These are phyloP conservation scores for Neurospora sp. DNA, from an alignment of 495 filamentous ascomycete species.

Conservation along the genomic window DNA sequence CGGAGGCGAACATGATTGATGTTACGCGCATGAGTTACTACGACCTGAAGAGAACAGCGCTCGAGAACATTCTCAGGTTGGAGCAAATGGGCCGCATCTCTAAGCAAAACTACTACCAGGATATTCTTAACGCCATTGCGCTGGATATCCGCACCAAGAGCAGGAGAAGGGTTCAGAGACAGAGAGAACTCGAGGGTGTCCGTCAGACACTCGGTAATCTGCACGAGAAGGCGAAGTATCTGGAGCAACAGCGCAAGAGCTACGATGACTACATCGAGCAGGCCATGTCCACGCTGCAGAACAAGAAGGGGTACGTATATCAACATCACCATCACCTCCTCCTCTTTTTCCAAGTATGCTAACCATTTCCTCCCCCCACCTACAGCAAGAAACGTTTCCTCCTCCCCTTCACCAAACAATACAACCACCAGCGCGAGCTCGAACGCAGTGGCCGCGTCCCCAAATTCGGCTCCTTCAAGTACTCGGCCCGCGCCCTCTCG, in stretches of 20 bases:
- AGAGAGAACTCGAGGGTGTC: slow-evolving; percentile 83
- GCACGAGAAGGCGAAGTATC: slow-evolving; percentile 82
- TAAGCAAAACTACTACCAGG: slow-evolving; percentile 90
- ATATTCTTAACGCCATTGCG: slow-evolving; percentile 91
- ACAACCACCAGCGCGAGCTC: slow-evolving; percentile 94
- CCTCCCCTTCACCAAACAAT: slow-evolving; percentile 96
- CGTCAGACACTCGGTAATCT: slow-evolving; percentile 73
- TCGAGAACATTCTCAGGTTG: slow-evolving; percentile 88
- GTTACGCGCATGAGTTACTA: slow-evolving; percentile 84
- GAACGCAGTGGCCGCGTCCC: slow-evolving; percentile 83
- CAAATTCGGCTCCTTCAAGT: slow-evolving; percentile 96
- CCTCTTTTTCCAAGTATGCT: slow-evolving; percentile 4
- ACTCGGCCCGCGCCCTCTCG: slow-evolving; percentile 75
- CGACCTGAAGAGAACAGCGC: slow-evolving; percentile 81
- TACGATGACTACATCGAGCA: slow-evolving; percentile 99
- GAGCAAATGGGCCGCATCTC: slow-evolving; percentile 79
- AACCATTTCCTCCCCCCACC: slow-evolving; percentile 1
- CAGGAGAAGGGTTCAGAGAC: slow-evolving; percentile 77
- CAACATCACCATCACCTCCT: not conserved
- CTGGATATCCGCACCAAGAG: slow-evolving; percentile 96
- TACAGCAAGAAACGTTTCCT: slow-evolving; percentile 78
- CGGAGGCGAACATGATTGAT: slow-evolving; percentile 83
- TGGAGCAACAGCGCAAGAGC: slow-evolving; percentile 89
- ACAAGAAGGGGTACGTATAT: slow-evolving; percentile 66
- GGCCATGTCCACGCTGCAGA: slow-evolving; percentile 96